A percentile compares a stretch with the other conserved stretches of the same genome.
phyloP scores from a whole-genome alignment of 805 yeast species.

The Myxozyma lipomycoides region DNA sequence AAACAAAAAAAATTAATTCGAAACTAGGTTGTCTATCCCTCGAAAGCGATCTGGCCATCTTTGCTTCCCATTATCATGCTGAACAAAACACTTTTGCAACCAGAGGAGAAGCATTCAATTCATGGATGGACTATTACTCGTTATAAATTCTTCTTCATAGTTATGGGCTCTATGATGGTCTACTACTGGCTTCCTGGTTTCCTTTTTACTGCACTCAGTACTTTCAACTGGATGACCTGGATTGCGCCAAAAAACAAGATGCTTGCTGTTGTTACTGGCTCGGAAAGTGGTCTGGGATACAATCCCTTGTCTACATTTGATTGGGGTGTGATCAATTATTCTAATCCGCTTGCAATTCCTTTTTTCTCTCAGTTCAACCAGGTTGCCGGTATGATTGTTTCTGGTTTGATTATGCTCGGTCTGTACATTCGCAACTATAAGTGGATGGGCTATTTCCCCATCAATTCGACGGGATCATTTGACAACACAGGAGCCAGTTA shows the following conservation, averaged over 20 bases:
- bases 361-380: conserved; percentile 38
- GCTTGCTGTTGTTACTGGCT: conserved; percentile 51
- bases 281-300: conserved; percentile 40
- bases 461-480: conserved; percentile 43
- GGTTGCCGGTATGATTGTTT: conserved; percentile 38
- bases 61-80: conserved; percentile 48
- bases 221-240: conserved; percentile 59
- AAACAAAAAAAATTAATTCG: conserved; percentile 44
- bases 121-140: conserved; percentile 61
- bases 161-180: conserved; percentile 41
- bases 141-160: conserved; percentile 46
- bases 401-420: conserved; percentile 32
- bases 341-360: conserved; percentile 47
- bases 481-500: conserved; percentile 36
- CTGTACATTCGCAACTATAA: conserved; percentile 46
- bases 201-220: conserved; percentile 55
- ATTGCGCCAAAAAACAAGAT: conserved; percentile 49
- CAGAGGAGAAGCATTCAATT: conserved; percentile 43
- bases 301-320: conserved; percentile 49
- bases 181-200: conserved; percentile 63
- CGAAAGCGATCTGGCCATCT: conserved; percentile 57
- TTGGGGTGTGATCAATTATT: conserved; percentile 38
- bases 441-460: conserved; percentile 50
- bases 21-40: conserved; percentile 42
- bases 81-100: conserved; percentile 46